Base-by-base conservation (phyloP, 768 basidiomycete genomes). In the Galerina marginata region DNA sequence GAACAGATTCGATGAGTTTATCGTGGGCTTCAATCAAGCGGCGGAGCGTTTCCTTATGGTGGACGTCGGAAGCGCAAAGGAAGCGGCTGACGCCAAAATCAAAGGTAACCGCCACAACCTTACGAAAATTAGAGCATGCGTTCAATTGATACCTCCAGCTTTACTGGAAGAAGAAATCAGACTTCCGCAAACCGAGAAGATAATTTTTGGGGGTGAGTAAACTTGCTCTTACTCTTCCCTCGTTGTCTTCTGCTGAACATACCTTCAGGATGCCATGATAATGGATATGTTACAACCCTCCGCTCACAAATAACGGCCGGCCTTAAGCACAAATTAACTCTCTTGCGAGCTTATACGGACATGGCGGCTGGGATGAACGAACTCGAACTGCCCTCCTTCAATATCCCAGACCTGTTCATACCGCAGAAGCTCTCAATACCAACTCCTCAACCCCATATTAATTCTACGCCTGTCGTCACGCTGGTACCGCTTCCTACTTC, bases 31-130 rank as follows among this genome's bases (percentile, higher is more conserved):
- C 68, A 90, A 89, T 71, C 86, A 88, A 72, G 86, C 89, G 10
- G 76, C 83, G 12, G 84, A 86, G 59, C 81, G 86, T 44, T 91
- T 90, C 69, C 72, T 83, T 53, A 85, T 91, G 74, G 79, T 89
- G 36, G 90, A 91, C 71, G 88, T 88, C 52, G 90, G 90, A 49
- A 77, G 75, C 60, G 85, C 80, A 51, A 91, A 91, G 74, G 90
- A 91, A 77, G 87, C 86, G 3, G 89, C 88, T 29, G 89, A 91
- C 71, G 81, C 86, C 45, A 91, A 91, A 74, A 83, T 91, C 69
- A 89, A 88, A 80, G 87, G 90, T 89, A 64, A 50, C 70, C 45
- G 9, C 72, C 73, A 39, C 53, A 49, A n/a, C 49, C 63, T 39
- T 43, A 37, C 37, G 43, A 55, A 55, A 55, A 16, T 44, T 47